Percentiles rank a stretch among this genome's conserved stretches.
phyloP scores from a whole-genome alignment of 257 asterid genomes.

The Solanum medicagineum region DNA sequence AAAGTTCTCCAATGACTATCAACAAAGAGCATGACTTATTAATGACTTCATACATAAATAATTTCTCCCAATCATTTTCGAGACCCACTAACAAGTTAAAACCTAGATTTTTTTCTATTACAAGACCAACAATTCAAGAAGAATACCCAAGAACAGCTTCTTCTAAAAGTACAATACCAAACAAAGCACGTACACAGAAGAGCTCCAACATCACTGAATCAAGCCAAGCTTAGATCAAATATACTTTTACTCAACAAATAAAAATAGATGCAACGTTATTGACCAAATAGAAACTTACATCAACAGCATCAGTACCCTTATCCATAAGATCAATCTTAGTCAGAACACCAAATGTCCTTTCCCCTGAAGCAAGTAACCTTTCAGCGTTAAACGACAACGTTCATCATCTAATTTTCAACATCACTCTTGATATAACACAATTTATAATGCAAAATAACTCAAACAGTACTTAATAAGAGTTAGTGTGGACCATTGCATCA shows the following conservation, averaged over 20 bases:
- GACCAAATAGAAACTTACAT: conserved; percentile 6
- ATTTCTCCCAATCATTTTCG: not conserved
- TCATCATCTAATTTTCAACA: not conserved
- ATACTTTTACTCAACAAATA: not conserved
- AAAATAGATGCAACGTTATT: not conserved
- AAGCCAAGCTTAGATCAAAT: not conserved
- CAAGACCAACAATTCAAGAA: not conserved
- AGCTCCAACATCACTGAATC: not conserved
- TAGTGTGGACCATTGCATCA: not conserved
- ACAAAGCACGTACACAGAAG: not conserved
- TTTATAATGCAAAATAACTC: not conserved
- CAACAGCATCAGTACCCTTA: conserved; percentile 25
- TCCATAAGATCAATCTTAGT: conserved; percentile 22
- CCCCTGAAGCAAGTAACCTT: conserved; percentile 9
- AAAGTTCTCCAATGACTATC: not conserved
- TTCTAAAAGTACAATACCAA: not conserved
- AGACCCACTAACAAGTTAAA: not conserved
- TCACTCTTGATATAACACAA: not conserved
- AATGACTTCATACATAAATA: not conserved
- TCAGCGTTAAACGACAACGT: not conserved
- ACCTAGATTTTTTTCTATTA: not conserved
- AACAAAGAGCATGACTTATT: not conserved
- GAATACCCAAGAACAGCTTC: not conserved
- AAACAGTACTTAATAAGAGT: not conserved
- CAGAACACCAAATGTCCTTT: conserved; percentile 21